phyloP scores from a whole-genome alignment of 1,284 basidiomycete species.

The Papiliotrema fonsecae region DNA sequence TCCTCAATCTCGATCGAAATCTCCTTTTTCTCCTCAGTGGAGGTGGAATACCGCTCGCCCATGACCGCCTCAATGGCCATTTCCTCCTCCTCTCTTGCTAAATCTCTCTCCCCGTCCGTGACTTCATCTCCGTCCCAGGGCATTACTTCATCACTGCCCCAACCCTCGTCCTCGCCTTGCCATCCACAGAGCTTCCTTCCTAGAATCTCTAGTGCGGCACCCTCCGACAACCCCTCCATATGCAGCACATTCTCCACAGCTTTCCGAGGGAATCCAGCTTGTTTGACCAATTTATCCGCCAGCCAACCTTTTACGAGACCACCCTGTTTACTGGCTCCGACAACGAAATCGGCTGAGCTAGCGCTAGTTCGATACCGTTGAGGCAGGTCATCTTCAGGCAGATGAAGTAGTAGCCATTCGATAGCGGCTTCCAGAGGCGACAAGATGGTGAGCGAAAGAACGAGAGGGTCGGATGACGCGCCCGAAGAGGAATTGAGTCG shows the following conservation, averaged over 20 bases:
- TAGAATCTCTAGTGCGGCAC: slow-evolving; percentile 44
- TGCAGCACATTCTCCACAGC: slow-evolving; percentile 54
- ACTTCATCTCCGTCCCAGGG: slow-evolving; percentile 53
- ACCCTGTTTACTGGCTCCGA: slow-evolving; percentile 49
- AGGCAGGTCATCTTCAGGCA: slow-evolving; percentile 51
- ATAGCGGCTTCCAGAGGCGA: slow-evolving; percentile 53
- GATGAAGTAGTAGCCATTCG: slow-evolving; percentile 51
- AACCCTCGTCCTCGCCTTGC: slow-evolving; percentile 43
- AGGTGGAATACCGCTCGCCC: slow-evolving; percentile 48
- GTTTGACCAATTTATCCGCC: slow-evolving; percentile 73
- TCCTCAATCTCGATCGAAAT: slow-evolving; percentile 60
- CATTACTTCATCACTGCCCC: slow-evolving; percentile 52
- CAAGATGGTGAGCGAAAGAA: slow-evolving; percentile 52
- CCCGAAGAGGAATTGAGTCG: slow-evolving; percentile 34
- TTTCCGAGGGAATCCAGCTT: slow-evolving; percentile 75
- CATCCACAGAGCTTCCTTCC: slow-evolving; percentile 47
- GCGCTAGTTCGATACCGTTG: slow-evolving; percentile 67
- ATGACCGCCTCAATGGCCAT: slow-evolving; percentile 58
- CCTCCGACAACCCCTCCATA: slow-evolving; percentile 17
- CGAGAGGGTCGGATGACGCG: slow-evolving; percentile 40
- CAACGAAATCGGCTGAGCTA: slow-evolving; percentile 59
- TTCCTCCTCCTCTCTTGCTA: slow-evolving; percentile 65
- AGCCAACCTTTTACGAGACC: slow-evolving; percentile 71
- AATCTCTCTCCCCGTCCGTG: slow-evolving; percentile 53
- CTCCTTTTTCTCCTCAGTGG: slow-evolving; percentile 40